Base-by-base conservation (phyloP, 164 flowering plant species). In the Stephania japonica region DNA sequence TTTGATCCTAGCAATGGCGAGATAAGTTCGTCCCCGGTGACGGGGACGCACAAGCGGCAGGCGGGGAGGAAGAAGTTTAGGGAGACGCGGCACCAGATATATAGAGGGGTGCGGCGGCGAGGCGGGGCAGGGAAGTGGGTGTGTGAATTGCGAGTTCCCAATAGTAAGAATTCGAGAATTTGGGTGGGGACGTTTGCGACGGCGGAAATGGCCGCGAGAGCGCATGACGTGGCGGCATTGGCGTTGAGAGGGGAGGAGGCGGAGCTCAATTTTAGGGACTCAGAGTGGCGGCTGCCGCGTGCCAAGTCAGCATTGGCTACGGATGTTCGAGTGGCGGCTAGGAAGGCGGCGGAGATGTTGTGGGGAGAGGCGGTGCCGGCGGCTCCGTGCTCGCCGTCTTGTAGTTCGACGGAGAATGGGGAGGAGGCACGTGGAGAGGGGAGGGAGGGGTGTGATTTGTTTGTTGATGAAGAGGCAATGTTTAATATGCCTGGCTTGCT, bases 31-130 rank as follows among this genome's bases (percentile, higher is more conserved):
- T 16, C 50, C 1, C 26, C 61, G 26, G 63, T 21, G 0, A 19
- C 70, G 56, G 71, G 5, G 11, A 78, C 65, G 87, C 89, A 25
- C 2, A 90, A 90, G 80, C 85, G 84, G 75, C 75, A 84, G 0
- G 88, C 90, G 0, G 94, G 94, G 1, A 66, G 94, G 70, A 88
- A 85, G 82, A 90, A 88, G 82, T 90, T 90, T 69, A 76, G 81
- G 78, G 94, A 90, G 82, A 90, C 94, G 1, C 72, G 94, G 19
- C 94, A 90, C 82, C 90, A 91, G 18, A 86, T 88, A 9, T 90
- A 81, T 78, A 74, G 90, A 2, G 94, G 94, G 0, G 90, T 90
- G 5, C 56, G 94, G 38, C 69, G 76, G 78, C 69, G 91, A 76
- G 79, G 82, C 1, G 13, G 16, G 4, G 74, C 67, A 5, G 65